These are phyloP conservation scores for Aspergillus mulundensis DNA, from an alignment of 495 filamentous ascomycete species.

Conservation along the genomic window DNA sequence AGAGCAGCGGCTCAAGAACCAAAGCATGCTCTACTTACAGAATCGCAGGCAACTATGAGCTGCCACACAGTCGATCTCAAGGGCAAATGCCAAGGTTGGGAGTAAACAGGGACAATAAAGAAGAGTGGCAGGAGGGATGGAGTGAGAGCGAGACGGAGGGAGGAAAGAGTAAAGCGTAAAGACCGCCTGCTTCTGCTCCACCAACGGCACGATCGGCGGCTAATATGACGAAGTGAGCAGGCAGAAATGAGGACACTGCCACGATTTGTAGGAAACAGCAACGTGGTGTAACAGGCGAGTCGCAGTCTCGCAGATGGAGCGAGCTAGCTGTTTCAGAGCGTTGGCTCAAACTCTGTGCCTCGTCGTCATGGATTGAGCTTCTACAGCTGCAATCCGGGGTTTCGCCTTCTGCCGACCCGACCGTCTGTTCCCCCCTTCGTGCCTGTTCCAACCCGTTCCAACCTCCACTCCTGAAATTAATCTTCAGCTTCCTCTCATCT, in stretches of 20 bases:
- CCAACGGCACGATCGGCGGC: slow-evolving; percentile 42
- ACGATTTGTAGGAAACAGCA: slow-evolving; percentile 1
- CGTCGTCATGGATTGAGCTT: slow-evolving; percentile 6
- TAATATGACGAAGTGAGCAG: slow-evolving; percentile 22
- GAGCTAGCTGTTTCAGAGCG: neutral
- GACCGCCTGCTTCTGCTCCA: slow-evolving; percentile 27
- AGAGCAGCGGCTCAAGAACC: neutral
- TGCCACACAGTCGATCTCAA: slow-evolving; percentile 5
- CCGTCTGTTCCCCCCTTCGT: neutral
- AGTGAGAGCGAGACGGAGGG: slow-evolving; percentile 10
- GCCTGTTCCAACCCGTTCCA: slow-evolving; percentile 6
- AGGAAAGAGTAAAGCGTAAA: slow-evolving; percentile 22
- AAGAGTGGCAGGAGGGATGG: slow-evolving; percentile 6
- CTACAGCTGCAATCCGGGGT: slow-evolving; percentile 15
- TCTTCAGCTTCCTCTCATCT: neutral
- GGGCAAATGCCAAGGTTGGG: neutral
- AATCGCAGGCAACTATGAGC: neutral
- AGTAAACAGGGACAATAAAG: slow-evolving; percentile 6
- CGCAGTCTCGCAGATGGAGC: neutral
- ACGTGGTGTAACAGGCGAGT: neutral
- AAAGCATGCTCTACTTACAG: slow-evolving; percentile 2
- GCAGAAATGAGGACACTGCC: slow-evolving; percentile 21
- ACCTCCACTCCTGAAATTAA: neutral
- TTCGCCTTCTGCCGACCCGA: slow-evolving; percentile 19
- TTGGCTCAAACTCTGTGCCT: neutral